phyloP scores from a whole-genome alignment of 495 filamentous ascomycete genomes.

The Tuber microsphaerosporum region DNA sequence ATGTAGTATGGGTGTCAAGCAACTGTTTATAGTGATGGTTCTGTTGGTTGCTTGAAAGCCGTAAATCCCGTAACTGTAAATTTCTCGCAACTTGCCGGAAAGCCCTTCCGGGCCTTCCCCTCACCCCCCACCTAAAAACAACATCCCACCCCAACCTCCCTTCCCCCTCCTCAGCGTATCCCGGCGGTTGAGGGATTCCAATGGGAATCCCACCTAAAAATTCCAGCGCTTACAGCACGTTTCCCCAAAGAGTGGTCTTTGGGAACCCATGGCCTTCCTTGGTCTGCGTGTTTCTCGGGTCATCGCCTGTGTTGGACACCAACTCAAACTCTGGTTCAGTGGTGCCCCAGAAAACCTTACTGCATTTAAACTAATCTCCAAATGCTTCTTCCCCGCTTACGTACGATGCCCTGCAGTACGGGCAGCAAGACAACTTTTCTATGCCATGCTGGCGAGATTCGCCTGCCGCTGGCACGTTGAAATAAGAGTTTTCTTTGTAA shows the following conservation, averaged over 20 bases:
- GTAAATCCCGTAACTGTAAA: background rate
- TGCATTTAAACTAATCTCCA: background rate
- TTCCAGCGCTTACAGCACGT: background rate
- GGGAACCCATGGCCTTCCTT: background rate
- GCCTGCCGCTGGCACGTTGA: no score
- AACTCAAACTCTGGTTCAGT: background rate
- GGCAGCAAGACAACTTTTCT: background rate
- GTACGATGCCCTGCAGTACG: background rate
- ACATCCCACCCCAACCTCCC: no score
- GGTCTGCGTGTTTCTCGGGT: conserved; percentile 1
- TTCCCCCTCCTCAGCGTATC: background rate
- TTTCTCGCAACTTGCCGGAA: background rate
- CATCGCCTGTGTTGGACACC: background rate
- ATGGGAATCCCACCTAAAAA: background rate
- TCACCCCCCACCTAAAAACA: no score
- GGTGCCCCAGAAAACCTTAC: background rate
- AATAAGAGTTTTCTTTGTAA: no score
- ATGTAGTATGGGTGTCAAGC: no score
- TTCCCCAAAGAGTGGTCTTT: background rate
- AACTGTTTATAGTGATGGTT: no score
- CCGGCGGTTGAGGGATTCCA: background rate
- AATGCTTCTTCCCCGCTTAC: background rate
- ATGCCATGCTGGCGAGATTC: no score
- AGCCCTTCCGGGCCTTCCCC: no score
- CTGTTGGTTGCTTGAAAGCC: no score